A percentile compares a stretch with the other conserved stretches of the same genome.
Evolutionary conservation across 768 basidiomycete genomes (phyloP).

Genomic region (Lanmaoa pseudosensibilis): DNA sequence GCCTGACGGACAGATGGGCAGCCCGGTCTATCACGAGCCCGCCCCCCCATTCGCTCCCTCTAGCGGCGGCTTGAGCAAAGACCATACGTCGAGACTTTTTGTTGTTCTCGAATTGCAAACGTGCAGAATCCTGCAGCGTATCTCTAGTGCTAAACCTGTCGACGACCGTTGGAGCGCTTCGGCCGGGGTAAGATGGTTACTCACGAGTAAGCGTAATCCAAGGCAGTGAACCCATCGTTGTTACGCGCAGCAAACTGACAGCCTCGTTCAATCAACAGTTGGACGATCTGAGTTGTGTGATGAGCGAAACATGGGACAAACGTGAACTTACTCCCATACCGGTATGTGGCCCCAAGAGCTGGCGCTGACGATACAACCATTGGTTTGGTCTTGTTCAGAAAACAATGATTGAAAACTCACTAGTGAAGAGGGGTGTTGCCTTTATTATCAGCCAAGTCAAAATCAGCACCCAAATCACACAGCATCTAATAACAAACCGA

Average conservation of each 20-base stretch:
- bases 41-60: constrained; percentile 61
- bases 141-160: constrained; percentile 70
- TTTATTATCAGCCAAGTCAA: constrained; percentile 85
- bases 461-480: constrained; percentile 87
- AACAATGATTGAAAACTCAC: constrained; percentile 46
- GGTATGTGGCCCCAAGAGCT: constrained; percentile 86
- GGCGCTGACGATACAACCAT: constrained; percentile 49
- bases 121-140: constrained; percentile 78
- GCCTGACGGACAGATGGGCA: constrained; percentile 47
- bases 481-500: constrained; percentile 60
- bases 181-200: constrained; percentile 2
- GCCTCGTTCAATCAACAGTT: constrained; percentile 84
- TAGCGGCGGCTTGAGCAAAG: constrained; percentile 69
- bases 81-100: constrained; percentile 72
- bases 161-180: constrained; percentile 3
- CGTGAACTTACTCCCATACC: constrained; percentile 42
- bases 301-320: constrained; percentile 12
- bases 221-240: constrained; percentile 88
- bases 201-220: constrained; percentile 79
- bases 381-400: constrained; percentile 2
- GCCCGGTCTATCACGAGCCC: constrained; percentile 42
- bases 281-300: constrained; percentile 57
- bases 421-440: constrained; percentile 94
- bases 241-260: constrained; percentile 83
- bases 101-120: constrained; percentile 75